Conservation (phyloP, 176 grass and related monocot genomes). For the Zizania latifolia region DNA sequence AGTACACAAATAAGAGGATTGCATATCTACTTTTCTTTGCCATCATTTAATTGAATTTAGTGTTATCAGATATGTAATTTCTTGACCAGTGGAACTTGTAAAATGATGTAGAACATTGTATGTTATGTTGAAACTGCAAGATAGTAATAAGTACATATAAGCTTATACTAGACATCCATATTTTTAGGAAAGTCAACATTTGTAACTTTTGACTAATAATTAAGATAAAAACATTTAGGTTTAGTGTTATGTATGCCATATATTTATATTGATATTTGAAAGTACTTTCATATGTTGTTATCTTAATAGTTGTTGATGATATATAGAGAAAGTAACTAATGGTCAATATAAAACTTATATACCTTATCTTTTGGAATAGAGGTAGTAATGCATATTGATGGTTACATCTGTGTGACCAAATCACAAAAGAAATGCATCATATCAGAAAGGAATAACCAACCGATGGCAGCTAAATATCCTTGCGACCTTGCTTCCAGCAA, state of each 20-base stretch:
- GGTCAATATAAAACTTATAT: too few species aligned
- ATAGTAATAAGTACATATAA: neutral
- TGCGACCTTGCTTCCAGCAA: neutral
- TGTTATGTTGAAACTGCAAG: neutral
- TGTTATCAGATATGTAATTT: neutral
- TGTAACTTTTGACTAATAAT: too few species aligned
- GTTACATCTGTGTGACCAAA: neutral
- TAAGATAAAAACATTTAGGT: too few species aligned
- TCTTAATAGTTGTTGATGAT: too few species aligned
- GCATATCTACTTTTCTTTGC: neutral
- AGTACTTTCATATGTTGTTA: too few species aligned
- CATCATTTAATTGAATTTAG: neutral
- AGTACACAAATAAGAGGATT: neutral
- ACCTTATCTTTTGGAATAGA: too few species aligned
- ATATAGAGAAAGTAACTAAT: too few species aligned
- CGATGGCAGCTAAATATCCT: neutral
- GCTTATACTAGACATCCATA: too few species aligned
- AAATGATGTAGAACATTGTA: neutral
- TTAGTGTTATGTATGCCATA: too few species aligned
- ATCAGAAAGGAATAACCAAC: neutral
- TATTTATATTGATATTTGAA: too few species aligned
- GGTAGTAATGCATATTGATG: too few species aligned
- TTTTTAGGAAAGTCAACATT: too few species aligned
- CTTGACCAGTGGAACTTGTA: neutral
- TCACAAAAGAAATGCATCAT: neutral